A percentile compares a stretch with the other conserved stretches of the same genome.
Conservation (phyloP, 83 land plant species). For the Isoetes engelmannii region DNA sequence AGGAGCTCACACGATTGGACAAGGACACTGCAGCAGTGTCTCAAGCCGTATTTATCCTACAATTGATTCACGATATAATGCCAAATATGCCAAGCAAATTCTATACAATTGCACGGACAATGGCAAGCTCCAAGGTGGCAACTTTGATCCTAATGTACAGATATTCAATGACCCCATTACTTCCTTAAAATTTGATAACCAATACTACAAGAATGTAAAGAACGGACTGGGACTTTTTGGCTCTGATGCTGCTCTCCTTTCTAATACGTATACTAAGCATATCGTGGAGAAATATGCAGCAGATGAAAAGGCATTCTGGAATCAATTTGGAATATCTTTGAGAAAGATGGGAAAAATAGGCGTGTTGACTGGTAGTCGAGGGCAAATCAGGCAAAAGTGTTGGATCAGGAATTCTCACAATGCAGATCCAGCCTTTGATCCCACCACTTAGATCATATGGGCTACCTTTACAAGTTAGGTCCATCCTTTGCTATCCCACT, state of each 20-base stretch:
- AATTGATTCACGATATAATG: neutral
- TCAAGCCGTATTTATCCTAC: constrained; percentile 11
- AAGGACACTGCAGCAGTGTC: constrained; percentile 25
- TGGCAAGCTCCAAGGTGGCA: neutral
- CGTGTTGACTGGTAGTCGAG: constrained; percentile 21
- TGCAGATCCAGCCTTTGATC: constrained; percentile 17
- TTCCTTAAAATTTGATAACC: constrained; percentile 20
- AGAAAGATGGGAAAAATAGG: constrained; percentile 27
- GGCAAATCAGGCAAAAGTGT: constrained; percentile 24
- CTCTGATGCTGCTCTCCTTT: constrained; percentile 16
- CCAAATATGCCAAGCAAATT: constrained; percentile 16
- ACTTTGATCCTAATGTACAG: constrained; percentile 15
- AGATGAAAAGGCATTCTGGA: constrained; percentile 18
- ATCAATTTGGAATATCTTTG: constrained; percentile 18
- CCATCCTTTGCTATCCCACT: too few relatives aligned
- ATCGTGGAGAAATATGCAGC: constrained; percentile 16
- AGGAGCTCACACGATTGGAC: constrained; percentile 32
- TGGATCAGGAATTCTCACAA: constrained; percentile 17
- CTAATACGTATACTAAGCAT: constrained; percentile 18
- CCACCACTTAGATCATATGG: too few relatives aligned
- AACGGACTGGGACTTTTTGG: constrained; percentile 14
- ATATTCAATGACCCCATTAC: constrained; percentile 18
- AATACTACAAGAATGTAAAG: constrained; percentile 19
- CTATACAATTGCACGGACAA: constrained; percentile 13
- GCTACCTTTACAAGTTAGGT: too few relatives aligned